These are phyloP conservation scores for Actinomucor elegans DNA, from an alignment of 371 early-diverging fungal genomes.

Conservation along the genomic window DNA sequence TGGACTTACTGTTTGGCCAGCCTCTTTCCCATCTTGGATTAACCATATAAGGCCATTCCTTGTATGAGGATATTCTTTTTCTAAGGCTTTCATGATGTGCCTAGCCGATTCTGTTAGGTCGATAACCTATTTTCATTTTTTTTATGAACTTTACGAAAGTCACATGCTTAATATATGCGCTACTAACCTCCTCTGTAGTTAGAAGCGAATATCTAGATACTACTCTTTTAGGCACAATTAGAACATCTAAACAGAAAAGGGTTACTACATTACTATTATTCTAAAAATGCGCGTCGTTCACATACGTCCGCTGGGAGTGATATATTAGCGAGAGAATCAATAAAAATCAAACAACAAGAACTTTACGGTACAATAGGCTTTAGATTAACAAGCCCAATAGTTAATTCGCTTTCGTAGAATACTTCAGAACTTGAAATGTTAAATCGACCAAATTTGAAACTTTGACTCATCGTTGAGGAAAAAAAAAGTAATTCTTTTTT, in stretches of 20 bases:
- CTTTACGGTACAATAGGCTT: constrained; percentile 81
- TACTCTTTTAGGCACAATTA: constrained; percentile 8
- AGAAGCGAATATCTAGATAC: constrained; percentile 6
- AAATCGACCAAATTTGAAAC: constrained; percentile 2
- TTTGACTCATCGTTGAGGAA: too few relatives aligned
- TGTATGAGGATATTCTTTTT: neutral
- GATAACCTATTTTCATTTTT: neutral
- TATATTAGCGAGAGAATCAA: neutral
- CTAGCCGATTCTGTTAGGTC: constrained; percentile 4
- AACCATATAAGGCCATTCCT: neutral
- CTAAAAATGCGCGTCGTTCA: neutral
- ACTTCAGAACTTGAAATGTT: constrained; percentile 35
- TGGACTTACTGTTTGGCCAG: constrained; percentile 14
- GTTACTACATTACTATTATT: neutral
- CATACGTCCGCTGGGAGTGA: constrained; percentile 7
- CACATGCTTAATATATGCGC: constrained; percentile 2
- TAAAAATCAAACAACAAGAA: neutral
- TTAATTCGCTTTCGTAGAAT: constrained; percentile 67
- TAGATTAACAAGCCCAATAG: constrained; percentile 82
- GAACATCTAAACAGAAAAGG: neutral
- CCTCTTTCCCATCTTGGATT: constrained; percentile 12
- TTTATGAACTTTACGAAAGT: too few relatives aligned
- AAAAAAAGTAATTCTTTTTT: too few relatives aligned
- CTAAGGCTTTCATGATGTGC: neutral
- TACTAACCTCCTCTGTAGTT: neutral